Evolutionary conservation across 805 yeast genomes (phyloP).

Genomic region (Yarrowia divulgata): DNA sequence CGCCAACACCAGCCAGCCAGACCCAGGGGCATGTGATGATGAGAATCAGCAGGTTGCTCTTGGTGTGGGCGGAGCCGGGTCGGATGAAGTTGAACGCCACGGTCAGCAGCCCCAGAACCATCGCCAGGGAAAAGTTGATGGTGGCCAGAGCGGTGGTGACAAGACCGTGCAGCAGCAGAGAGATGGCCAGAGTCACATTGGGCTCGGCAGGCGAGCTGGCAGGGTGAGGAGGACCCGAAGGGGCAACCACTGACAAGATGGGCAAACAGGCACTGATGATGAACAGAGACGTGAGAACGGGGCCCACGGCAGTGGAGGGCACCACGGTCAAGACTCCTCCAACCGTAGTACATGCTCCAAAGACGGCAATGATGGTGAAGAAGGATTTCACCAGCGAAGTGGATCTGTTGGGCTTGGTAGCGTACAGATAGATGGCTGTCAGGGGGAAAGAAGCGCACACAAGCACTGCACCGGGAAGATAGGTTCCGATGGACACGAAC

Average conservation of each 20-base stretch:
- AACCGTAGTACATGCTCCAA: constrained; percentile 21
- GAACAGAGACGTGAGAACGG: constrained; percentile 22
- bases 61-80: constrained; percentile 46
- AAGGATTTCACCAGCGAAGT: constrained; percentile 48
- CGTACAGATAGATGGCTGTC: constrained; percentile 60
- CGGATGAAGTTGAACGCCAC: constrained; percentile 75
- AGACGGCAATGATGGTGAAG: constrained; percentile 30
- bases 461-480: constrained; percentile 83
- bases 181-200: constrained; percentile 52
- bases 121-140: constrained; percentile 83
- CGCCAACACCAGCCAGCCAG: constrained; percentile 50
- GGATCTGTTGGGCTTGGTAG: constrained; percentile 12
- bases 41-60: constrained; percentile 47
- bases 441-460: constrained; percentile 73
- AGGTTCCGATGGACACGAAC: constrained; percentile 93
- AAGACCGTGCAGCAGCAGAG: constrained; percentile 70
- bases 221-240: constrained; percentile 38
- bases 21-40: constrained; percentile 61
- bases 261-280: constrained; percentile 23
- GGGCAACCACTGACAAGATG: constrained; percentile 39
- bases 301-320: constrained; percentile 2
- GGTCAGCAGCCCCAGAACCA: constrained; percentile 70
- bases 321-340: constrained; percentile 15
- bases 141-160: constrained; percentile 76
- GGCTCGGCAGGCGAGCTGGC: constrained; percentile 32